Evolutionary conservation across 306 rosid genomes (phyloP).

Genomic region (Abrus precatorius): DNA sequence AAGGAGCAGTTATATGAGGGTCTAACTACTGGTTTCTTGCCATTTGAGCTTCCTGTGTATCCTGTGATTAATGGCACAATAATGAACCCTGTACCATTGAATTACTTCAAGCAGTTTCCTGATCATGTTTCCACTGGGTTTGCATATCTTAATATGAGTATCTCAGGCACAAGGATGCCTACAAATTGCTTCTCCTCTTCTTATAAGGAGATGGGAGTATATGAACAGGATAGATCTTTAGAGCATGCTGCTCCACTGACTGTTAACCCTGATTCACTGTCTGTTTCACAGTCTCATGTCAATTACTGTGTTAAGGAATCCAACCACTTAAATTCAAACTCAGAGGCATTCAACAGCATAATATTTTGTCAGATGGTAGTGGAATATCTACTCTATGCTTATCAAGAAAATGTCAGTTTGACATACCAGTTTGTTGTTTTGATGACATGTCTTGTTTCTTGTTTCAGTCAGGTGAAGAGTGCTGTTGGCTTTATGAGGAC

Average conservation of each 20-base stretch:
- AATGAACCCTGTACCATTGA: constrained; percentile 83
- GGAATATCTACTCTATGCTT: constrained; percentile 32
- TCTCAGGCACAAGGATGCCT: constrained; percentile 51
- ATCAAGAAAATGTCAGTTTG: constrained; percentile 28
- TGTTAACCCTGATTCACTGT: constrained; percentile 51
- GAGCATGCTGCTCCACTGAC: constrained; percentile 48
- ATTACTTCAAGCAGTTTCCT: constrained; percentile 89
- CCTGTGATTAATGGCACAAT: constrained; percentile 75
- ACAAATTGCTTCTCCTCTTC: constrained; percentile 51
- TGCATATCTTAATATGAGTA: constrained; percentile 62
- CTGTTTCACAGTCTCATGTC: constrained; percentile 47
- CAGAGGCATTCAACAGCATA: constrained; percentile 44
- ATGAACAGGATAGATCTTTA: constrained; percentile 51
- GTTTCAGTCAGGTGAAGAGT: constrained; percentile 66
- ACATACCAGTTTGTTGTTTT: constrained; percentile 32
- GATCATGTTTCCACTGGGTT: constrained; percentile 92
- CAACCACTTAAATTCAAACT: constrained; percentile 39
- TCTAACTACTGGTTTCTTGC: constrained; percentile 87
- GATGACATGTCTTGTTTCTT: constrained; percentile 24
- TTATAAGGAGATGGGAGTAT: constrained; percentile 49
- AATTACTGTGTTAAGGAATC: constrained; percentile 45
- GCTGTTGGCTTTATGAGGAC: constrained; percentile 89
- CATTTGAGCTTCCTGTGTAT: constrained; percentile 90
- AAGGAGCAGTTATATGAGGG: constrained; percentile 89
- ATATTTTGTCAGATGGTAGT: constrained; percentile 57